phyloP scores from a whole-genome alignment of 306 rosid genomes.

The Senna siamea region DNA sequence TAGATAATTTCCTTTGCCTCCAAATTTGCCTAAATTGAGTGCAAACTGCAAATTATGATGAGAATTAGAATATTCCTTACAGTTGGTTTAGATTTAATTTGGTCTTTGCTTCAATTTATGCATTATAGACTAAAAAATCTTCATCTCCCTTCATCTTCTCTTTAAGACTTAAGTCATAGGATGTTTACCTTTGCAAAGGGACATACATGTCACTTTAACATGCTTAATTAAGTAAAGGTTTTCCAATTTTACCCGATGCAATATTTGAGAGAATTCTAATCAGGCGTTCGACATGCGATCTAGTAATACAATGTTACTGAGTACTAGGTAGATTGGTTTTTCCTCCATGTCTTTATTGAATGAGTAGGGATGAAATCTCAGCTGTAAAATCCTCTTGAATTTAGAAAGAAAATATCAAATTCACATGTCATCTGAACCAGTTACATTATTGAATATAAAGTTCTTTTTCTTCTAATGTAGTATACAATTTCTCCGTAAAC shows the following conservation, averaged over 20 bases:
- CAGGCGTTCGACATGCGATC: not conserved
- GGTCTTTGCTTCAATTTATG: not conserved
- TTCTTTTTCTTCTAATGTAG: conserved; percentile 19
- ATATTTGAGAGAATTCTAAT: conserved; percentile 1
- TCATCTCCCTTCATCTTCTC: conserved; percentile 6
- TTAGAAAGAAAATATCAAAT: conserved; percentile 23
- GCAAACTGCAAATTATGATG: conserved; percentile 1
- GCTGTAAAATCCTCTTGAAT: not conserved
- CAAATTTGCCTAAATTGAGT: not conserved
- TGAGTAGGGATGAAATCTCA: not conserved
- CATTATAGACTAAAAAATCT: conserved; percentile 1
- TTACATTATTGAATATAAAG: conserved; percentile 34
- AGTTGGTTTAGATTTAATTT: not conserved
- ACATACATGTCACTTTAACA: not conserved
- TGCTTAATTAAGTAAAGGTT: not conserved
- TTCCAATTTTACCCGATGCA: too few relatives aligned
- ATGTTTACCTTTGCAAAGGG: not conserved
- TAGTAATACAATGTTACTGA: conserved; percentile 4
- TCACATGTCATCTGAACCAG: conserved; percentile 28
- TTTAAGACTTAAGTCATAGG: conserved; percentile 8
- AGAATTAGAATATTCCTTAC: not conserved
- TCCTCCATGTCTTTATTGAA: not conserved
- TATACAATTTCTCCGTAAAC: conserved; percentile 36
- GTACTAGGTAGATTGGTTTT: conserved; percentile 11
- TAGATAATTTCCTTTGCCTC: not conserved